These are phyloP conservation scores for Cryphonectria nitschkei DNA, from an alignment of 2,329 filamentous ascomycete genomes.

Conservation along the genomic window DNA sequence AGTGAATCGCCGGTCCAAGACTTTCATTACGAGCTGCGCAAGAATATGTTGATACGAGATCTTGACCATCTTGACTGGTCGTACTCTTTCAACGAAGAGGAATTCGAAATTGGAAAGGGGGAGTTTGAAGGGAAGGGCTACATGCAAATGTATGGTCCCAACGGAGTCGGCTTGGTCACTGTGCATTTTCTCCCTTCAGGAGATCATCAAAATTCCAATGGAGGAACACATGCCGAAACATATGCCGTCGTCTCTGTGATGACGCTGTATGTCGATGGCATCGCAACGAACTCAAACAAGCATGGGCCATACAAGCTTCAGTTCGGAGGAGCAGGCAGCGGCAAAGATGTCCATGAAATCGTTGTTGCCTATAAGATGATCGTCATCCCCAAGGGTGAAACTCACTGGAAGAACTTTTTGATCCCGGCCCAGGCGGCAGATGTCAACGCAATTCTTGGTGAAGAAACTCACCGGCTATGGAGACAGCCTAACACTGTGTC, in stretches of 20 bases:
- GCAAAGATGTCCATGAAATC: neutral
- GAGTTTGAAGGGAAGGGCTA: neutral
- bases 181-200: neutral
- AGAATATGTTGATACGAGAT: neutral
- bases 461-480: conserved; percentile 6
- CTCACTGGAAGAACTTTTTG: conserved; percentile 14
- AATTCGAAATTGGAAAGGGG: rapidly evolving
- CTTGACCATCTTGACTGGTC: conserved; percentile 7
- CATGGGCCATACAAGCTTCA: neutral
- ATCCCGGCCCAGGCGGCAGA: conserved; percentile 7
- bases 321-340: neutral
- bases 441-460: neutral
- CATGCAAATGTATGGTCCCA: neutral
- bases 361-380: conserved; percentile 17
- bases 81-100: neutral
- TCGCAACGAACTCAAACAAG: neutral
- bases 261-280: conserved; percentile 1
- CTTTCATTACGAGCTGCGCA: neutral
- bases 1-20: neutral
- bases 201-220: neutral
- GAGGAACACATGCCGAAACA: neutral
- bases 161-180: neutral
- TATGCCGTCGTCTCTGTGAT: conserved; percentile 4
- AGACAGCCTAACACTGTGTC: neutral
- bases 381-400: neutral